A percentile compares a stretch with the other conserved stretches of the same genome.
phyloP scores from a whole-genome alignment of 2,329 filamentous ascomycete genomes.

The Periglandula ipomoeae region DNA sequence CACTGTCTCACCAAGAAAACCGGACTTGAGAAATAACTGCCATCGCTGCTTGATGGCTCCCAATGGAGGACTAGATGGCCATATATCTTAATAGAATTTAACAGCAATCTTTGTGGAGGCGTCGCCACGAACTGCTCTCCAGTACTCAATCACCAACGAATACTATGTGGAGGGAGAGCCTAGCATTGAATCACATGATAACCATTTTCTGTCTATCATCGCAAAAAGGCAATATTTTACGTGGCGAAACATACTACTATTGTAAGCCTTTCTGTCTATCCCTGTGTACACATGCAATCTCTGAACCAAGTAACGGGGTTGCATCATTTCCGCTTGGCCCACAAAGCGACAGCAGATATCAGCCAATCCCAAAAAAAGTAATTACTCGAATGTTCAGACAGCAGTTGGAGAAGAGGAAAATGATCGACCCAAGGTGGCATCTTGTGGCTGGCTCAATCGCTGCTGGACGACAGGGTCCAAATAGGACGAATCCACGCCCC shows the following conservation, averaged over 20 bases:
- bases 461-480: background rate
- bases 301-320: background rate
- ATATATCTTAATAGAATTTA: no score
- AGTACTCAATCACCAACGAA: no score
- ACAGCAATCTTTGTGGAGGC: no score
- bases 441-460: conserved; percentile 1
- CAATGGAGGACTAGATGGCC: no score
- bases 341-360: background rate
- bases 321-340: background rate
- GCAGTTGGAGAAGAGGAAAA: background rate
- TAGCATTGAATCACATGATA: background rate
- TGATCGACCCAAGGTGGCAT: background rate
- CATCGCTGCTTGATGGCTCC: no score
- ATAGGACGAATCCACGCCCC: background rate
- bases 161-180: background rate
- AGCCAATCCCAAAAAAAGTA: background rate
- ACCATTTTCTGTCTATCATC: background rate
- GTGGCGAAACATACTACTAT: no score
- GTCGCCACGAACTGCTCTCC: background rate
- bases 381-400: background rate
- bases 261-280: no score
- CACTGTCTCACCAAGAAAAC: no score
- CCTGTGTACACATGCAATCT: background rate
- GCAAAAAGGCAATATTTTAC: no score
- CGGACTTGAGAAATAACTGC: no score